Evolutionary conservation across 352 stramenopile species (phyloP).

Genomic region (Phytopythium aichiense): DNA sequence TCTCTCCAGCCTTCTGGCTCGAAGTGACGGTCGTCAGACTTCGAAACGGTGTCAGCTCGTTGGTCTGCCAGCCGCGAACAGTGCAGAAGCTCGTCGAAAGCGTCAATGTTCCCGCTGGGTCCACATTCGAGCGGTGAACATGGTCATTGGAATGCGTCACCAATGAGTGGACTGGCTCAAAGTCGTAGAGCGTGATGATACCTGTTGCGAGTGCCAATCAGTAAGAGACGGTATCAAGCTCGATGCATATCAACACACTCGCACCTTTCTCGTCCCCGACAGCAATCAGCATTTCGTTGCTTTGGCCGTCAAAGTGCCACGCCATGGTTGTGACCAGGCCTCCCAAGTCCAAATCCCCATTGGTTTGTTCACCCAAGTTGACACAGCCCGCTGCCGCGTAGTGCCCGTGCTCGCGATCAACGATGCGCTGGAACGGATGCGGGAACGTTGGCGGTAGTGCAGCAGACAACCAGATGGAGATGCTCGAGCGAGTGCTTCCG

Average conservation of each 20-base stretch:
- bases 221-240: background rate
- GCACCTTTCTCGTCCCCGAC: constrained; percentile 38
- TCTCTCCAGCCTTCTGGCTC: background rate
- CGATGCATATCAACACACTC: background rate
- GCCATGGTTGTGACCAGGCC: constrained; percentile 5
- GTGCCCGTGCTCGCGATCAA: background rate
- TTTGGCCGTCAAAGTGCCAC: constrained; percentile 22
- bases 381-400: background rate
- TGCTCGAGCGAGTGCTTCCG: constrained; percentile 11
- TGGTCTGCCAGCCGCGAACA: constrained; percentile 23
- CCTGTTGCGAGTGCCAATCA: constrained; percentile 10
- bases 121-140: background rate
- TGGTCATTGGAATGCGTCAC: constrained; percentile 4
- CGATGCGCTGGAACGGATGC: constrained; percentile 3
- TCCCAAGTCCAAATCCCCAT: constrained; percentile 8
- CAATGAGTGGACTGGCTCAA: constrained; percentile 9
- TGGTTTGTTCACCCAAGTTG: constrained; percentile 5
- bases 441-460: constrained; percentile 20
- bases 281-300: constrained; percentile 23
- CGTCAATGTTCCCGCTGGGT: background rate
- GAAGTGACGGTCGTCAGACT: constrained; percentile 11
- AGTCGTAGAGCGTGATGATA: constrained; percentile 27
- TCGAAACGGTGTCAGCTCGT: constrained; percentile 17
- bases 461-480: constrained; percentile 40
- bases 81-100: constrained; percentile 11